These are phyloP conservation scores for Pisolithus sp. DNA, from an alignment of 768 basidiomycete genomes.

Conservation along the genomic window DNA sequence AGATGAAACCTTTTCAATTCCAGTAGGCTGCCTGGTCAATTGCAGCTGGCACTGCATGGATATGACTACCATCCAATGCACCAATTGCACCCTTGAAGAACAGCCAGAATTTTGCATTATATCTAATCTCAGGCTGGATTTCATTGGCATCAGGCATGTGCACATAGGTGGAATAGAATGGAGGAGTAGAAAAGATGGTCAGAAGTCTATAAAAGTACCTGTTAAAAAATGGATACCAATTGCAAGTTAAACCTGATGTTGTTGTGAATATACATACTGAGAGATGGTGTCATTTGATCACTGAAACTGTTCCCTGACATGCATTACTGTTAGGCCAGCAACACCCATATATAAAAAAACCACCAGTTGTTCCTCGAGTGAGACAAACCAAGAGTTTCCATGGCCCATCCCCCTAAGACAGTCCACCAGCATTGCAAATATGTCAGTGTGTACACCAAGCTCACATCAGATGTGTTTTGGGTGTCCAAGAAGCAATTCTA, in stretches of 20 bases:
- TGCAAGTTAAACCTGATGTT: not conserved
- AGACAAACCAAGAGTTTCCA: not conserved
- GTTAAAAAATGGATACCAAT: too few species aligned
- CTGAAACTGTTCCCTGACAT: not conserved
- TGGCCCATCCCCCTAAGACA: not conserved
- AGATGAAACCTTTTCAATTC: not conserved
- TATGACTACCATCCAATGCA: not conserved
- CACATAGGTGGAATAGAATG: not conserved
- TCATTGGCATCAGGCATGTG: not conserved
- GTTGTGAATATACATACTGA: not conserved
- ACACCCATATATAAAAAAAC: not conserved
- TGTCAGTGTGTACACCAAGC: conserved; percentile 16
- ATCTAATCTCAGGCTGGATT: not conserved
- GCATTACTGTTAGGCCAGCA: not conserved
- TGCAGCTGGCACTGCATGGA: not conserved
- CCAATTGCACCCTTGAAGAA: not conserved
- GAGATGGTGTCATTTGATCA: not conserved
- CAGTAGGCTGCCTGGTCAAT: not conserved
- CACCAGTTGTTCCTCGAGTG: not conserved
- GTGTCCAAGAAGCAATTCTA: conserved; percentile 19
- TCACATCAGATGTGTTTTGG: conserved; percentile 10
- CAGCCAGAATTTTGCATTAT: not conserved
- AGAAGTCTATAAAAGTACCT: not conserved
- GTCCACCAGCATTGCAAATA: conserved; percentile 11
- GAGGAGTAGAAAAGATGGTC: not conserved